Conservation (phyloP, 2,329 filamentous ascomycete species). For the Colletotrichum cereale region DNA sequence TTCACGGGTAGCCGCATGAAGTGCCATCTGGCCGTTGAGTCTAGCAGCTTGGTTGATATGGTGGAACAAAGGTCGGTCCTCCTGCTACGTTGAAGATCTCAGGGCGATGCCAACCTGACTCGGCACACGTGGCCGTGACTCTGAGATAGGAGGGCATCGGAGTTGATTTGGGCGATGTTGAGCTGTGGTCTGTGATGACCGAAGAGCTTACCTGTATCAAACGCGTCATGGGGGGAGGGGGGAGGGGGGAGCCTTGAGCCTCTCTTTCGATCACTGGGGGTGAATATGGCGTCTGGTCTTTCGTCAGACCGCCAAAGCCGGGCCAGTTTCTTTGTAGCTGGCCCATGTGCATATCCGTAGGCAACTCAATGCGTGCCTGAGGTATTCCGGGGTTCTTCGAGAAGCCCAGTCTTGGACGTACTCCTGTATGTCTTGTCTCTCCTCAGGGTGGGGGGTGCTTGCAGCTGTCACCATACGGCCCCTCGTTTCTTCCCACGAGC, state of each 20-base stretch:
- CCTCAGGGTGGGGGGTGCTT: constrained; percentile 50
- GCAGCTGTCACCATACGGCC: constrained; percentile 55
- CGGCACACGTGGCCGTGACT: constrained; percentile 63
- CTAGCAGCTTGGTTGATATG: constrained; percentile 45
- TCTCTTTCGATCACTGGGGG: background rate
- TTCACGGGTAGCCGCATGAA: constrained; percentile 62
- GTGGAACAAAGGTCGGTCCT: constrained; percentile 61
- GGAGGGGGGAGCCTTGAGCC: background rate
- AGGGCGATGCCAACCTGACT: constrained; percentile 56
- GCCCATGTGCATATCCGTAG: constrained; percentile 52
- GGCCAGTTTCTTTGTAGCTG: constrained; percentile 45
- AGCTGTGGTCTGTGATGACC: background rate
- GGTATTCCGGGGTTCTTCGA: constrained; percentile 55
- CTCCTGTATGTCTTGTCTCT: constrained; percentile 46
- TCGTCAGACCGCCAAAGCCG: constrained; percentile 42
- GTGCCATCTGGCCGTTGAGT: constrained; percentile 51
- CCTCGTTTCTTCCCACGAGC: constrained; percentile 54
- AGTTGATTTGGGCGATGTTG: constrained; percentile 20
- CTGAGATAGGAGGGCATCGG: background rate
- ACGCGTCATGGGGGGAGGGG: background rate
- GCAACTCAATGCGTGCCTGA: constrained; percentile 42
- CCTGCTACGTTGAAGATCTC: constrained; percentile 37
- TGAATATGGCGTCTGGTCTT: constrained; percentile 3
- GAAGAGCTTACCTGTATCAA: constrained; percentile 1
- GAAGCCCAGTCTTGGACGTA: constrained; percentile 48